Conservation (phyloP, 176 grass and related monocot genomes). For the Cocos nucifera region DNA sequence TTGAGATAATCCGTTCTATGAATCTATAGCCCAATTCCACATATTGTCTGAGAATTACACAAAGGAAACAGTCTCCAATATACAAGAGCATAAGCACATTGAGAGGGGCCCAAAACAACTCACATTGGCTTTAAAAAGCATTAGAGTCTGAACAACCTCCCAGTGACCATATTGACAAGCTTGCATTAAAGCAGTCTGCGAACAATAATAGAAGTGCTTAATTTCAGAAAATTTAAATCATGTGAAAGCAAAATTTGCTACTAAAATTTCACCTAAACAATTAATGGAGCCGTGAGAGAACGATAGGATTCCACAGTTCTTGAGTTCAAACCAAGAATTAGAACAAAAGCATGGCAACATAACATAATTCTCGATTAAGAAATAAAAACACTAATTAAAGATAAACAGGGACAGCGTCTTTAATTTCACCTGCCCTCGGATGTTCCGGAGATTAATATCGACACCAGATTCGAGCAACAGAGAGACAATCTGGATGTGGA, state of each 20-base stretch:
- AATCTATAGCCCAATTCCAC: conserved; percentile 38
- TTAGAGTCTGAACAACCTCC: conserved; percentile 95
- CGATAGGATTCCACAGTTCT: too few relatives aligned
- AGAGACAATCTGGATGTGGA: conserved; percentile 64
- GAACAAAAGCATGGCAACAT: too few relatives aligned
- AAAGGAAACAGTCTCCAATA: not conserved
- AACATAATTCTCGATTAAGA: too few relatives aligned
- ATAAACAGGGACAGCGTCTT: not conserved
- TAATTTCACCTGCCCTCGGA: conserved; percentile 59
- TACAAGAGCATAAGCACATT: not conserved
- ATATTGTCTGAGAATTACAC: not conserved
- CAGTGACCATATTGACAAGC: conserved; percentile 93
- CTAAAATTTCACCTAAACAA: too few relatives aligned
- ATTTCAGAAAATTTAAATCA: too few relatives aligned
- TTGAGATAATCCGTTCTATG: conserved; percentile 87
- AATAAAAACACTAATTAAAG: too few relatives aligned
- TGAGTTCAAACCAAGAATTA: not conserved
- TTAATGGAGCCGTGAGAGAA: too few relatives aligned
- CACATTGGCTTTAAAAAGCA: conserved; percentile 91
- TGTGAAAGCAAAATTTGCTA: too few relatives aligned
- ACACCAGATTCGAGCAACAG: conserved; percentile 76
- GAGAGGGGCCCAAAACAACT: not conserved
- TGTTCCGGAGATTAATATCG: conserved; percentile 88
- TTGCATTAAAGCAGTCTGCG: conserved; percentile 95
- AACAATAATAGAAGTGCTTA: too few relatives aligned